Evolutionary conservation across 1,284 basidiomycete species (phyloP), one percentile per base, ranked within the genome.

Genomic region (Trichosporon sp.): DNA sequence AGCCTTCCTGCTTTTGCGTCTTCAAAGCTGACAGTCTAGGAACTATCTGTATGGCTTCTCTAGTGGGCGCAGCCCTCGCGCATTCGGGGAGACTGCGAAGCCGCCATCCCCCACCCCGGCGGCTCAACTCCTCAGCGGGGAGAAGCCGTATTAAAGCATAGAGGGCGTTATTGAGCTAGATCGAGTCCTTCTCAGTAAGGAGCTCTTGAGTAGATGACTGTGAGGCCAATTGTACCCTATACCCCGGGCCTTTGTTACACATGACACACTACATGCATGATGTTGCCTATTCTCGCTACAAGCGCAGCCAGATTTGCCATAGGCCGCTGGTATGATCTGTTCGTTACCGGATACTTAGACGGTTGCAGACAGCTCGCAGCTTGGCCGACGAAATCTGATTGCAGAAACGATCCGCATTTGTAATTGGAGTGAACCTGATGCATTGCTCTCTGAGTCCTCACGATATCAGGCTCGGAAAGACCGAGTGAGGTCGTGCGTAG

Each of bases 1-100:
- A 70, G 77, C 65, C 36, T 19, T 14, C 8, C 7, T 25, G 4
- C 27, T 11, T 40, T 21, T 5, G 5, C n/a, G n/a, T 31, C 5
- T 13, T 19, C 4, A 7, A 37, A 49, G 54, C 63, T 60, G 32
- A 59, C 58, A 21, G n/a, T 23, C 2, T 65, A 78, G 77, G 62
- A 78, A 78, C 67, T 78, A 77, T 64, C 65, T 80, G 21, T 80
- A 80, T 57, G 78, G 78, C 36, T 80, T 80, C 67, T 76, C 60
- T 36, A 49, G 40, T 4, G 61, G 65, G 8, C 65, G 65, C 31
- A 60, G 40, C 40, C 40, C 61, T 14, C 58, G 59, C 11, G 61
- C 65, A 23, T 61, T 61, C 49, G 65, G 65, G 16, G 65, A 66
- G 60, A 61, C 61, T 23, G 61, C 61, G 8, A 68, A 68, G 64